phyloP scores from a whole-genome alignment of 257 asterid species.

The Anisodus tanguticus region DNA sequence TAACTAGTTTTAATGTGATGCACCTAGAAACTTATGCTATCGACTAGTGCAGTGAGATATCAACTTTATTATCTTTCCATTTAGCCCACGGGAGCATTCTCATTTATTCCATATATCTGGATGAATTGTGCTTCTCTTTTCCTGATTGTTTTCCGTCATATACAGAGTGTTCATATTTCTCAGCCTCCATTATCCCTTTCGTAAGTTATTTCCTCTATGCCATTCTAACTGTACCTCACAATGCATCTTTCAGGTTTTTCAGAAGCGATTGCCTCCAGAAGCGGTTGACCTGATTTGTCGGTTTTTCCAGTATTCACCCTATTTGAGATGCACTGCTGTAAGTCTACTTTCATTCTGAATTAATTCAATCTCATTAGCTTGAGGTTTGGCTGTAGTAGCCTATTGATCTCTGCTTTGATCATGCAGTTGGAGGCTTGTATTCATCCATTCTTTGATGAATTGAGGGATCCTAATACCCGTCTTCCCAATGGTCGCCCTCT shows the following conservation, averaged over 20 bases:
- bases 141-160: neutral
- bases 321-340: constrained; percentile 98
- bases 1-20: neutral
- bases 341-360: constrained; percentile 47
- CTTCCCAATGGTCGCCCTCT: constrained; percentile 99
- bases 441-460: constrained; percentile 95
- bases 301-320: constrained; percentile 94
- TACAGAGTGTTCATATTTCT: constrained; percentile 14
- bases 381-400: constrained; percentile 20
- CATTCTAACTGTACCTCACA: constrained; percentile 28
- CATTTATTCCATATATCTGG: constrained; percentile 1
- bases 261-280: constrained; percentile 96
- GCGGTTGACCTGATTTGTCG: constrained; percentile 94
- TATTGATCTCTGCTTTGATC: constrained; percentile 30
- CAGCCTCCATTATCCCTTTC: neutral
- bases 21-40: constrained; percentile 4
- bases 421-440: constrained; percentile 94
- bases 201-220: constrained; percentile 29
- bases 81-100: neutral
- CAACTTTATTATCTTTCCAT: neutral
- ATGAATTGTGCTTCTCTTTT: constrained; percentile 1
- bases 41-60: neutral
- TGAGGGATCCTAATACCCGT: constrained; percentile 80
- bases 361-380: constrained; percentile 28
- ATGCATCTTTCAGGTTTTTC: constrained; percentile 75